phyloP scores from a whole-genome alignment of 768 basidiomycete species.

The Leucogyrophana mollusca region DNA sequence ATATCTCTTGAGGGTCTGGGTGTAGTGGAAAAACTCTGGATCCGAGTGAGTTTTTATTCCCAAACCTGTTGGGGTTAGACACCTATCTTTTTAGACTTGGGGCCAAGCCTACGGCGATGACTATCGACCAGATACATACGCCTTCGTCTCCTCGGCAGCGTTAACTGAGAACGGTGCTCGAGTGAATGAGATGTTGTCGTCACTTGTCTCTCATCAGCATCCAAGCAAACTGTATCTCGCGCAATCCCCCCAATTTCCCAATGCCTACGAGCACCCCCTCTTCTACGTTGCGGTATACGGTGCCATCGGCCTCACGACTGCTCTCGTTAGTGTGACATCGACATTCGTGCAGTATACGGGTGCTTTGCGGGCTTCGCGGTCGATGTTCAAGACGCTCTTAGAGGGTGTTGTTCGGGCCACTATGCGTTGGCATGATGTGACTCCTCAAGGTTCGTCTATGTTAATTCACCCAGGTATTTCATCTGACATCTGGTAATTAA shows the following conservation, averaged over 20 bases:
- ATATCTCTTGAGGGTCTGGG: conserved; percentile 8
- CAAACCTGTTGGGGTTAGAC: background rate
- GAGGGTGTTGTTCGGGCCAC: conserved; percentile 71
- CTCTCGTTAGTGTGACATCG: conserved; percentile 47
- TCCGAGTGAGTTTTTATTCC: conserved; percentile 16
- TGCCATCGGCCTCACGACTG: conserved; percentile 51
- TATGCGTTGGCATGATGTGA: conserved; percentile 75
- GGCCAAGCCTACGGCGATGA: conserved; percentile 20
- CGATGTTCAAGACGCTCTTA: conserved; percentile 47
- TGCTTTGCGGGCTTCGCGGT: conserved; percentile 17
- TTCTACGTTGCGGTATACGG: conserved; percentile 74
- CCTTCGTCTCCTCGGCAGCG: conserved; percentile 17
- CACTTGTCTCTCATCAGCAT: conserved; percentile 12
- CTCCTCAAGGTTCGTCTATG: conserved; percentile 53
- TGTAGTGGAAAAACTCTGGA: conserved; percentile 29
- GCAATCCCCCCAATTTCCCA: conserved; percentile 17
- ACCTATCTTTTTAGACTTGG: conserved; percentile 19
- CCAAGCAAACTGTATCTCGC: conserved; percentile 16
- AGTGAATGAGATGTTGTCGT: conserved; percentile 22
- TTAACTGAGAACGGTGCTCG: conserved; percentile 27
- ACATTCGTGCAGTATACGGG: conserved; percentile 62
- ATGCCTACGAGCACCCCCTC: conserved; percentile 57
- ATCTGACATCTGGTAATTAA: background rate
- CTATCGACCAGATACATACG: conserved; percentile 2
- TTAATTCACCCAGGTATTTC: background rate